Conservation (phyloP, 2,329 filamentous ascomycete genomes). For the Paramyrothecium roridum region DNA sequence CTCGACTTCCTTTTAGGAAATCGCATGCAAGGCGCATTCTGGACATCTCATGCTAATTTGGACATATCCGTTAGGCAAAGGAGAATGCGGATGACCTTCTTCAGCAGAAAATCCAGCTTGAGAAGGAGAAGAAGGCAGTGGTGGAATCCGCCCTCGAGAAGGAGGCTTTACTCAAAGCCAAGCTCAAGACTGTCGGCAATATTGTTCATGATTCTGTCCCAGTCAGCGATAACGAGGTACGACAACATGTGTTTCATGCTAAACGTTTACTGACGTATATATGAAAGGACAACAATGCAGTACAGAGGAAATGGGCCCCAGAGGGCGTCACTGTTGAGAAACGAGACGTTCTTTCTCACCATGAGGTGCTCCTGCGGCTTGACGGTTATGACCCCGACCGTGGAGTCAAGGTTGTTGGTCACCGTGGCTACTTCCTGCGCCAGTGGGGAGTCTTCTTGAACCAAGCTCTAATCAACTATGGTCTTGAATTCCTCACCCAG, state of each 20-base stretch:
- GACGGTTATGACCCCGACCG: slow-evolving; percentile 92
- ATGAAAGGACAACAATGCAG: slow-evolving; percentile 69
- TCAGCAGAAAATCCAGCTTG: slow-evolving; percentile 71
- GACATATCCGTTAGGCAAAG: slow-evolving; percentile 58
- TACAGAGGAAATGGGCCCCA: slow-evolving; percentile 77
- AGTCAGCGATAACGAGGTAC: slow-evolving; percentile 74
- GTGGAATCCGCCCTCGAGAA: slow-evolving; percentile 74
- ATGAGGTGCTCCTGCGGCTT: slow-evolving; percentile 84
- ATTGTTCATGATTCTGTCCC: slow-evolving; percentile 82
- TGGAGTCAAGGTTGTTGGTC: slow-evolving; percentile 89
- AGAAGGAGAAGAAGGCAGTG: slow-evolving; percentile 78
- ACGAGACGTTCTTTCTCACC: slow-evolving; percentile 79
- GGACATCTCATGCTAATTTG: no score
- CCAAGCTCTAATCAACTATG: slow-evolving; percentile 92
- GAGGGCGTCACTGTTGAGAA: slow-evolving; percentile 72
- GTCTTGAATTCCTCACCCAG: slow-evolving; percentile 79
- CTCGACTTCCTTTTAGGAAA: slow-evolving; percentile 2
- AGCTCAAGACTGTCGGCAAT: slow-evolving; percentile 73
- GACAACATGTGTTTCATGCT: slow-evolving; percentile 1
- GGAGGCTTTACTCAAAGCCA: slow-evolving; percentile 68
- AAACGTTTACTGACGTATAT: background rate
- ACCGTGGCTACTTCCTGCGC: slow-evolving; percentile 89
- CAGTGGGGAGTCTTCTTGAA: slow-evolving; percentile 90
- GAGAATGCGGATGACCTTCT: slow-evolving; percentile 81
- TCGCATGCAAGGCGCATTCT: background rate